Evolutionary conservation across 352 stramenopile species (phyloP).

Genomic region (Globisporangium rhizosaccharum): DNA sequence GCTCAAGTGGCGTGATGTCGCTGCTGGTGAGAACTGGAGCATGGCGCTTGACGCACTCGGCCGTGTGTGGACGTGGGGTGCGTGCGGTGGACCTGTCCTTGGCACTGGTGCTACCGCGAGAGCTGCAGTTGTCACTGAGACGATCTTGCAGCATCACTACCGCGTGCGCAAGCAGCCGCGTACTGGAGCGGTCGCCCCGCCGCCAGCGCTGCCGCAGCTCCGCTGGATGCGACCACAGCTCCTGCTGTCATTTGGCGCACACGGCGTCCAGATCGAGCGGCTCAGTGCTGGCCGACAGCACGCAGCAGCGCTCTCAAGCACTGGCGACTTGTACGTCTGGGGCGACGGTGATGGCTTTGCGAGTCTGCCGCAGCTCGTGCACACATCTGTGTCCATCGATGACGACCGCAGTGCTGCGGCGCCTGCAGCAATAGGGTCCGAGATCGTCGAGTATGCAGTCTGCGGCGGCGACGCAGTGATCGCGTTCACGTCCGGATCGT

Average conservation of each 20-base stretch:
- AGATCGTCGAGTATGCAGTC: conserved; percentile 38
- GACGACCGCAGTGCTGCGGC: background rate
- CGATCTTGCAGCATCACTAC: conserved; percentile 38
- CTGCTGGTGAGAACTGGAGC: conserved; percentile 70
- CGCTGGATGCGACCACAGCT: conserved; percentile 41
- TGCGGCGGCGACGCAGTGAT: conserved; percentile 46
- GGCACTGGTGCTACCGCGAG: conserved; percentile 21
- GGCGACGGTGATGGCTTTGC: conserved; percentile 17
- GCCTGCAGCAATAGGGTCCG: conserved; percentile 12
- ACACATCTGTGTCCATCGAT: background rate
- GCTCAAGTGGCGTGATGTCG: conserved; percentile 36
- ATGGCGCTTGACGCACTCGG: conserved; percentile 65
- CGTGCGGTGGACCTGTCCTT: conserved; percentile 55
- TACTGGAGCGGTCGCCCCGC: background rate
- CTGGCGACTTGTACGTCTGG: conserved; percentile 92
- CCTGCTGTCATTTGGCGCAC: conserved; percentile 32
- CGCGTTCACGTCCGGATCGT: conserved; percentile 42
- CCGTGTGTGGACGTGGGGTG: conserved; percentile 79
- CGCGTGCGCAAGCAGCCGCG: conserved; percentile 18
- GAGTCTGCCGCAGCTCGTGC: conserved; percentile 12
- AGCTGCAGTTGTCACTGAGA: conserved; percentile 26
- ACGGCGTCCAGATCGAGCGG: conserved; percentile 27
- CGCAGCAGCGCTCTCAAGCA: conserved; percentile 76
- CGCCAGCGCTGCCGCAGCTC: conserved; percentile 19
- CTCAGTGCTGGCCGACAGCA: conserved; percentile 88